Evolutionary conservation across 2,329 filamentous ascomycete species (phyloP), one percentile per base, ranked within the genome.

Genomic region (Pyrenophora seminiperda): DNA sequence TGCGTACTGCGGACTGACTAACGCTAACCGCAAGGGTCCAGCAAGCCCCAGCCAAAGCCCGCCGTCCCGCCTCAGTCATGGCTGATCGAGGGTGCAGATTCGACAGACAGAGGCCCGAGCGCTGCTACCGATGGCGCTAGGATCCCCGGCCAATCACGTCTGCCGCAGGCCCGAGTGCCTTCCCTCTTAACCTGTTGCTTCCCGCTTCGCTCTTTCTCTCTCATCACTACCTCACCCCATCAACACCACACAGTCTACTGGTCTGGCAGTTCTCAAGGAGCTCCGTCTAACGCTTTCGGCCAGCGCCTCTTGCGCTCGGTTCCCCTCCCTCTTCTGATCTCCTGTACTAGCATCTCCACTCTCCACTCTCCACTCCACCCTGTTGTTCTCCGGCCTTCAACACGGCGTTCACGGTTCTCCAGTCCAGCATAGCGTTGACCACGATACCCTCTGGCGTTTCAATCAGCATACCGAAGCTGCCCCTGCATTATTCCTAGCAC

Each of bases 281-380:
- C 54, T 53, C 63, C 60, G 62, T 56, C 61, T 54, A 51, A 66
- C 70, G 71, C 71, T 67, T 73, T 73, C 68, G 70, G 70, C 72
- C 71, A 74, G 70, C 70, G 70, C 69, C 69, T 68, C 65, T 65
- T 68, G 70, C 69, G 72, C 68, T 73, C 67, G 70, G 68, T 68
- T 67, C 59, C 62, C 53, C 62, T 61, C 56, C 61, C 60, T 57
- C 58, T 62, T 50, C 41, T 22, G 38, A 27, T 24, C 36, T 31
- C 36, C 30, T 34, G 49, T 53, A 50, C 44, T 54, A 41, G 49
- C n/a, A n/a, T 54, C 52, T 54, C 59, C 58, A 48, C 63, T 65
- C 66, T 66, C 63, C 60, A 47, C 10, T 31, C 31, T 29, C 31
- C n/a, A n/a, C n/a, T 27, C 31, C 56, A 56, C 41, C 59, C 58